A percentile compares a stretch with the other conserved stretches of the same genome.
Conservation (phyloP, 1,139 yeast species). For the Suhomyces anneliseae region DNA sequence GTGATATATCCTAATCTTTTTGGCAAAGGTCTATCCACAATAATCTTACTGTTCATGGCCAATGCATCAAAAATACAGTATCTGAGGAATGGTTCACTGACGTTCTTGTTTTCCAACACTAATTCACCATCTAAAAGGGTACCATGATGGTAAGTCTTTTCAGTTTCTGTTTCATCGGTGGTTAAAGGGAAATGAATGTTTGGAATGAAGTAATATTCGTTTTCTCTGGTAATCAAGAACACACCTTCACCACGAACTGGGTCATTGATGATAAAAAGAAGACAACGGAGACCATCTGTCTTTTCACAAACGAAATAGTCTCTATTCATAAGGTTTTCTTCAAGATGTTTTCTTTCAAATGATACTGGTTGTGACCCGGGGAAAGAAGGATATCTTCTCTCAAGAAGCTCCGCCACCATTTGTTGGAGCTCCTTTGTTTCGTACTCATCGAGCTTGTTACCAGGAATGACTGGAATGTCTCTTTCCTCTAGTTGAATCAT, state of each 20-base stretch:
- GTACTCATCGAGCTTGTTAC: constrained; percentile 68
- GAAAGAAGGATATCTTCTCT: constrained; percentile 52
- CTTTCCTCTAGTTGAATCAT: constrained; percentile 52
- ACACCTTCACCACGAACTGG: constrained; percentile 75
- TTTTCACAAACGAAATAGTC: constrained; percentile 92
- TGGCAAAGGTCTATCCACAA: constrained; percentile 69
- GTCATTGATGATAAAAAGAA: constrained; percentile 66
- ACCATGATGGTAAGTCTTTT: constrained; percentile 71
- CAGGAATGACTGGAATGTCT: constrained; percentile 82
- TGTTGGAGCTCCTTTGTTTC: constrained; percentile 67
- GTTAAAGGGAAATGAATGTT: constrained; percentile 77
- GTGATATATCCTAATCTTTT: constrained; percentile 86
- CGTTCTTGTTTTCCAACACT: constrained; percentile 56
- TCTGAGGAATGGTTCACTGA: constrained; percentile 52
- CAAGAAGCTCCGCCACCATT: constrained; percentile 69
- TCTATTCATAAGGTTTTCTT: constrained; percentile 55
- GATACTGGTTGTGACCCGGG: constrained; percentile 97
- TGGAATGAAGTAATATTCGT: constrained; percentile 79
- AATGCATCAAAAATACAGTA: constrained; percentile 90
- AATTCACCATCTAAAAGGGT: constrained; percentile 93
- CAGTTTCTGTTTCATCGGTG: constrained; percentile 50
- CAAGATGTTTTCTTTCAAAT: constrained; percentile 73
- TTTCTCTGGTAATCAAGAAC: constrained; percentile 77
- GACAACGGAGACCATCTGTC: constrained; percentile 87
- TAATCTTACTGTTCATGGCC: constrained; percentile 72